Evolutionary conservation across 139 green algal genomes (phyloP).

Genomic region (Edaphochlamys debaryana): DNA sequence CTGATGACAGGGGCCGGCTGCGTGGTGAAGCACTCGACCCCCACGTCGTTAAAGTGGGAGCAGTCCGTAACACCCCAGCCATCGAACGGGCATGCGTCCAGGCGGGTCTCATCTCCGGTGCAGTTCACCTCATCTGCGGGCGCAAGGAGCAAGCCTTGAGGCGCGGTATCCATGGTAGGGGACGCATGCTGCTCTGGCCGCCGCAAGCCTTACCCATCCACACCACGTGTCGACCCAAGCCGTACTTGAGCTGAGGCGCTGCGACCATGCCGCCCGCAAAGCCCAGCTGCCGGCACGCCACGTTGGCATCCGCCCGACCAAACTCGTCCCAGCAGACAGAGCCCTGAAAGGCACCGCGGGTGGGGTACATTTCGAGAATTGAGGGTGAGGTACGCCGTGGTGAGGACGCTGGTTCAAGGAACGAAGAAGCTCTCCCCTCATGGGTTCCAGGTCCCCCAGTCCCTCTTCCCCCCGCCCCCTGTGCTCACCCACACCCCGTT

Average conservation of each 20-base stretch:
- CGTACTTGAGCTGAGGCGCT: background rate
- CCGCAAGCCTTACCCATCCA: slow-evolving; percentile 36
- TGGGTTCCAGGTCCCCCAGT: background rate
- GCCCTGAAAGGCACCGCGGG: background rate
- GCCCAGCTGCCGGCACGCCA: slow-evolving; percentile 38
- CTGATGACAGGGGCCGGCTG: too few relatives aligned
- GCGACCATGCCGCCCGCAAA: slow-evolving; percentile 8
- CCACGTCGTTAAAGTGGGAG: background rate
- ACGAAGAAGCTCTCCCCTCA: background rate
- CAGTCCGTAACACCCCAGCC: slow-evolving; percentile 24
- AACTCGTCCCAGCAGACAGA: slow-evolving; percentile 23
- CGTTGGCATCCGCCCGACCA: background rate
- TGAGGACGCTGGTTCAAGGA: too few relatives aligned
- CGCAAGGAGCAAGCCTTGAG: too few relatives aligned
- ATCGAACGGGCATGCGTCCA: slow-evolving; percentile 1
- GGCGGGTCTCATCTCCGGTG: background rate
- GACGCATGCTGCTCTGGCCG: too few relatives aligned
- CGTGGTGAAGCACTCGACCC: background rate
- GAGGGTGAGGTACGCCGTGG: too few relatives aligned
- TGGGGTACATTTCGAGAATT: too few relatives aligned
- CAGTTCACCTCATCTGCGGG: background rate
- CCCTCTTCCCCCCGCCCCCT: too few relatives aligned
- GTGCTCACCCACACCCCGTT: slow-evolving; percentile 20
- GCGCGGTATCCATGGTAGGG: background rate
- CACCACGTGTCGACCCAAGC: background rate